Conservation (phyloP, 2,329 filamentous ascomycete species). For the Thyridium curvatum region DNA sequence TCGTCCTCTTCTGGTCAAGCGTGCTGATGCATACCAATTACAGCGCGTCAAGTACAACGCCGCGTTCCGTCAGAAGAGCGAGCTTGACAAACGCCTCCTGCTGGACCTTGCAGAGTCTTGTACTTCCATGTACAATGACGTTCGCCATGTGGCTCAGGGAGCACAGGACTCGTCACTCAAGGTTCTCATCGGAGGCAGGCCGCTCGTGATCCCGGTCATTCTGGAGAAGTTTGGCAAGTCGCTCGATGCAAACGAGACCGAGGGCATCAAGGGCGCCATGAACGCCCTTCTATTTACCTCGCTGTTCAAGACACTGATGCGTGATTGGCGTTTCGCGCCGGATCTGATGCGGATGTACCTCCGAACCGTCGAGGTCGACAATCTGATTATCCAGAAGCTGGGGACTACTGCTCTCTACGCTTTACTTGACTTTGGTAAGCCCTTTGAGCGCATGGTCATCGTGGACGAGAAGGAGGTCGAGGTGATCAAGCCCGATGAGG, state of each 20-base stretch:
- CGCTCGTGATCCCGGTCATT: slow-evolving; percentile 84
- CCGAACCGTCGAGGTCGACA: slow-evolving; percentile 82
- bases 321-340: slow-evolving; percentile 93
- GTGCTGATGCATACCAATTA: slow-evolving; percentile 90
- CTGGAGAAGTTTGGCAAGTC: slow-evolving; percentile 73
- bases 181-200: slow-evolving; percentile 78
- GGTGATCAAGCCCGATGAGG: slow-evolving; percentile 61
- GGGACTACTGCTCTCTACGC: slow-evolving; percentile 76
- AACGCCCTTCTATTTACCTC: slow-evolving; percentile 88
- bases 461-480: slow-evolving; percentile 66
- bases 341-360: slow-evolving; percentile 87
- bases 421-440: slow-evolving; percentile 86
- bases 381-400: slow-evolving; percentile 87
- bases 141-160: slow-evolving; percentile 86
- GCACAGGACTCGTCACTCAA: slow-evolving; percentile 92
- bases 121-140: slow-evolving; percentile 88
- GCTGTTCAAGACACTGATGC: slow-evolving; percentile 76
- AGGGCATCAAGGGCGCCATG: slow-evolving; percentile 89
- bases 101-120: slow-evolving; percentile 85
- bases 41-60: slow-evolving; percentile 93
- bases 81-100: slow-evolving; percentile 80
- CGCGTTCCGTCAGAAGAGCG: slow-evolving; percentile 77
- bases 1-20: slow-evolving; percentile 81
- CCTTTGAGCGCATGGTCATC: slow-evolving; percentile 80
- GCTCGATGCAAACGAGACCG: slow-evolving; percentile 73